Evolutionary conservation across 257 asterid species (phyloP), one percentile per base, ranked within the genome.

Genomic region (Solanum peruvianum): DNA sequence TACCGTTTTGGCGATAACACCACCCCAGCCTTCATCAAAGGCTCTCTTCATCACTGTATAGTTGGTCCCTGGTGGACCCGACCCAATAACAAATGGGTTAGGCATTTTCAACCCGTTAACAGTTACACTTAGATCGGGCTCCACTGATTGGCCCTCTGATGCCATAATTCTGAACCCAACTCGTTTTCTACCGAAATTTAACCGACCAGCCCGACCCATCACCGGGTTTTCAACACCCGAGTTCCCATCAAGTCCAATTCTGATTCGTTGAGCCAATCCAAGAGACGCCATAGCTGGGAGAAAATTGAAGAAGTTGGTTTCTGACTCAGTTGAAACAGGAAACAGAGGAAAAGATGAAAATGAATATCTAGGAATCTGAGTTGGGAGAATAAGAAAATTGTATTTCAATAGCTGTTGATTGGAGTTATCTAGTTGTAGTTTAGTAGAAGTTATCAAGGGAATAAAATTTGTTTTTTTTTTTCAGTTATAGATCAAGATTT

Each of bases 31-130:
- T 91, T 97, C 99, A 88, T 97, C 98, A 82, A 97, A 97, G 20
- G 98, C 99, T 86, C 95, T 93, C 88, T 93, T 97, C 99, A 97
- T 97, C 87, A 97, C 99, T 2, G 98, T 92, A 89, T 93, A 93
- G 87, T 97, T 97, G 85, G 99, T 97, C 2, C 99, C 99, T 2
- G 99, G 99, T 58, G 99, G 99, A 27, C 99, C 99, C 87, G 99
- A 97, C 62, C 98, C 99, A 88, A 97, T 97, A 0, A 95, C 99
- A 86, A 95, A 97, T 0, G 98, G 99, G 87, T 97, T 97, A 5
- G 98, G 97, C 99, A 97, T 94, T 85, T 94, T 94, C 92, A 97
- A 85, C 56, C 98, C 99, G 86, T 97, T 97, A 3, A 94, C 99
- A 11, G 94, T 93, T 33, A 97, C 98, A 42, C 98, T 94, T 11